Conservation (phyloP, 257 asterid genomes). For the Fraxinus cuspidata region DNA sequence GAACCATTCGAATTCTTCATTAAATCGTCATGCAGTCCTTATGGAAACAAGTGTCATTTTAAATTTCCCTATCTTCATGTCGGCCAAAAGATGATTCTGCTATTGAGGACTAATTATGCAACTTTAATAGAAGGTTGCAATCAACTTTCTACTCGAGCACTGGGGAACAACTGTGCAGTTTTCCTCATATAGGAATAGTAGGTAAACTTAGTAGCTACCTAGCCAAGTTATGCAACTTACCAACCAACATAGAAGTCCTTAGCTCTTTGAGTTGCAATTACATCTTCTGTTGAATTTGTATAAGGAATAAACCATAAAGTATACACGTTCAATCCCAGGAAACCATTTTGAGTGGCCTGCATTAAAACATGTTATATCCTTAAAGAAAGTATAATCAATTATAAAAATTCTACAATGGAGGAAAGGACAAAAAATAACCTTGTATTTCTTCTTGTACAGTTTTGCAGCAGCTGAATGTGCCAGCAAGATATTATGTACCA, state of each 20-base stretch:
- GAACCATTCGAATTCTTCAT: conserved; percentile 6
- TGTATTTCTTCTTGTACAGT: conserved; percentile 42
- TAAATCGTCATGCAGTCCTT: too few relatives aligned
- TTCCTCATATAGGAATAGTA: neutral
- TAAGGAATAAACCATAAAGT: conserved; percentile 39
- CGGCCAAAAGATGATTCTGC: neutral
- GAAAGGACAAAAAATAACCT: conserved; percentile 26
- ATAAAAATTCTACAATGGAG: neutral
- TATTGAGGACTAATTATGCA: too few relatives aligned
- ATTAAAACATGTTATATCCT: neutral
- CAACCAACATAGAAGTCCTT: conserved; percentile 53
- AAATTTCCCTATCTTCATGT: neutral
- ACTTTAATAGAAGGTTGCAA: neutral
- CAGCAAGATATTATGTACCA: conserved; percentile 45
- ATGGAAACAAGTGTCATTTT: too few relatives aligned
- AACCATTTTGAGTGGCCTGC: conserved; percentile 59
- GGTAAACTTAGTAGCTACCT: neutral
- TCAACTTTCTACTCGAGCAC: neutral
- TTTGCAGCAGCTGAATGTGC: conserved; percentile 50
- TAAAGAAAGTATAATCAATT: neutral
- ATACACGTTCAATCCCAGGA: conserved; percentile 52
- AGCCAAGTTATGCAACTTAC: conserved; percentile 31
- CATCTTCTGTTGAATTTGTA: conserved; percentile 44
- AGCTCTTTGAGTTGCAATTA: conserved; percentile 49
- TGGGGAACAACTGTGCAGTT: neutral